Base-by-base conservation (phyloP, 2,329 filamentous ascomycete species). In the Fusarium concolor region DNA sequence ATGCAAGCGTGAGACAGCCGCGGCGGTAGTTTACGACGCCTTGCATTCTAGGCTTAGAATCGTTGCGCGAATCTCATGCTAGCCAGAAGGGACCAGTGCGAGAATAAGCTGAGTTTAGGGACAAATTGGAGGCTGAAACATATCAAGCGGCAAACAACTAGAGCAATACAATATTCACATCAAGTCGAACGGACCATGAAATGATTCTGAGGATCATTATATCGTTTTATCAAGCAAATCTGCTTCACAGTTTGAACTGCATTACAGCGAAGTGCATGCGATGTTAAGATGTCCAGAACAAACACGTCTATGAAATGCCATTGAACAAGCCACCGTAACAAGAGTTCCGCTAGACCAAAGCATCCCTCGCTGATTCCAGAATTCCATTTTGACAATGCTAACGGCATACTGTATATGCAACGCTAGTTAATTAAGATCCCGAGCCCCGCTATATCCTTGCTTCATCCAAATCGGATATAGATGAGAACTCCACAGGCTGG, bases 381-480 rank as follows among this genome's bases (percentile, higher is more conserved):
- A n/a, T 60, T 24, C 29, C 46, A 10, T 41, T 44, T 43, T 33
- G 28, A 28, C 39, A 18, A 29, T 43, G 17, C 41, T 45, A 68
- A 43, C 51, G 29, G 31, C 41, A 65, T 24, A 24, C 22, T 24
- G 26, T 52, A 60, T 56, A 46, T 37, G 43, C 44, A 39, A 17
- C 38, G 38, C 54, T 58, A 58, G 28, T 20, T 51, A 49, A 63
- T 55, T 57, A 60, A 51, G 28, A 45, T 67, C 47, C 50, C 26
- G 33, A 63, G 38, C 31, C 57, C 43, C 35, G 18, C 45, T 20
- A 54, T 42, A 47, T 33, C 37, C 35, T 55, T 43, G 39, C n/a
- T 26, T 26, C 18, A 35, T 35, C 38, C 15, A 14, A 37, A 24
- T 31, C 26, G 24, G 20, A 50, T 39, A 37, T 24, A 15, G 3